Evolutionary conservation across 2,329 filamentous ascomycete genomes (phyloP).

Genomic region (Neopestalotiopsis sp.): DNA sequence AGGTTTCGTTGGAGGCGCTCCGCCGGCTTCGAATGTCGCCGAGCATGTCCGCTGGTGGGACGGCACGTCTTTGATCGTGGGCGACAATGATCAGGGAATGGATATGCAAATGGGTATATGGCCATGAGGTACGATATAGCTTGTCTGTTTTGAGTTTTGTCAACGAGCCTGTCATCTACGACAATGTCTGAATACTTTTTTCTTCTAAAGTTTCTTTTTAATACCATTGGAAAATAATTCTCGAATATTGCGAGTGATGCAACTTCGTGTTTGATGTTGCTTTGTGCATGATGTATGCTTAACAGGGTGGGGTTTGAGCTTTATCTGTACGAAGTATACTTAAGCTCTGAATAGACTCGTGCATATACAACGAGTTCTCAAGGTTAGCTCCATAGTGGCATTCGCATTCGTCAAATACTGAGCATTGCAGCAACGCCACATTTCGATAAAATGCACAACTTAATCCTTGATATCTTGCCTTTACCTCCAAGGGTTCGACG

Average conservation of each 20-base stretch:
- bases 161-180: too few relatives aligned
- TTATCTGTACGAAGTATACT: neutral
- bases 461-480: neutral
- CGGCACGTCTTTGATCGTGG: constrained; percentile 17
- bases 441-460: neutral
- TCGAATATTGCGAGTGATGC: too few relatives aligned
- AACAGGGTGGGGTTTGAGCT: neutral
- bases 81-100: constrained; percentile 8
- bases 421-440: neutral
- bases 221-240: too few relatives aligned
- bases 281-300: neutral
- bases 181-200: too few relatives aligned
- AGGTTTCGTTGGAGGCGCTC: constrained; percentile 22
- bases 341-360: neutral
- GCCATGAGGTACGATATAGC: constrained; percentile 10
- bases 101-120: constrained; percentile 22
- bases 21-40: neutral
- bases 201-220: too few relatives aligned
- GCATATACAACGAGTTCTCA: neutral
- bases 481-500: neutral
- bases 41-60: constrained; percentile 36
- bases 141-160: neutral
- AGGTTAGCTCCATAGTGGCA: neutral
- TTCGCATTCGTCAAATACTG: too few relatives aligned
- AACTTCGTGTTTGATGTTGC: too few relatives aligned